phyloP scores from a whole-genome alignment of 768 basidiomycete species.

The Termitomyces sp. region DNA sequence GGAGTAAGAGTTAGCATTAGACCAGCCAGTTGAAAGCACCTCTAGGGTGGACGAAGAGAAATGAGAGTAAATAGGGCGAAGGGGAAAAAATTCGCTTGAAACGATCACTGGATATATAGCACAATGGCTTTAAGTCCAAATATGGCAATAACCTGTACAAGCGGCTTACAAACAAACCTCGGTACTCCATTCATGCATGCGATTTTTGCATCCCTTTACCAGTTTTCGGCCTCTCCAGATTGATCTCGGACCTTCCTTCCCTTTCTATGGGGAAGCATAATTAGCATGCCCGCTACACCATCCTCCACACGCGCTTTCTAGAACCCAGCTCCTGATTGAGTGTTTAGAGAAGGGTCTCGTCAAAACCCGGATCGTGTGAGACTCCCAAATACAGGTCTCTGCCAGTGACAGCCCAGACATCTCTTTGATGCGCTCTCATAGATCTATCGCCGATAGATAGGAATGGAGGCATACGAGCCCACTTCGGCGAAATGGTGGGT shows the following conservation, averaged over 20 bases:
- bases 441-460: background rate
- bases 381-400: slow-evolving; percentile 6
- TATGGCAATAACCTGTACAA: slow-evolving; percentile 19
- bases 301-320: background rate
- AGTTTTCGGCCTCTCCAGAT: slow-evolving; percentile 9
- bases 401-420: slow-evolving; percentile 1
- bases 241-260: slow-evolving; percentile 13
- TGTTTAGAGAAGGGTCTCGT: slow-evolving; percentile 25
- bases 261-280: slow-evolving; percentile 9
- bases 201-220: slow-evolving; percentile 15
- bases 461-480: background rate
- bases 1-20: slow-evolving; percentile 78
- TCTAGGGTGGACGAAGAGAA: slow-evolving; percentile 32
- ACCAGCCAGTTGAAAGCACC: slow-evolving; percentile 38
- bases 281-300: slow-evolving; percentile 4
- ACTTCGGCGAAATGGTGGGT: slow-evolving; percentile 2
- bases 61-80: slow-evolving; percentile 35
- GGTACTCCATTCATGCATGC: slow-evolving; percentile 16
- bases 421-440: slow-evolving; percentile 17
- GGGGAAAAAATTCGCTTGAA: slow-evolving; percentile 40
- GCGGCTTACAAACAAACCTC: slow-evolving; percentile 20
- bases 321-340: slow-evolving; percentile 13
- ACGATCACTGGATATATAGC: slow-evolving; percentile 42
- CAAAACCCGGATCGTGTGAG: slow-evolving; percentile 19
- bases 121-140: slow-evolving; percentile 32